Conservation (phyloP, 352 stramenopile genomes). For the Bremia lactucae region DNA sequence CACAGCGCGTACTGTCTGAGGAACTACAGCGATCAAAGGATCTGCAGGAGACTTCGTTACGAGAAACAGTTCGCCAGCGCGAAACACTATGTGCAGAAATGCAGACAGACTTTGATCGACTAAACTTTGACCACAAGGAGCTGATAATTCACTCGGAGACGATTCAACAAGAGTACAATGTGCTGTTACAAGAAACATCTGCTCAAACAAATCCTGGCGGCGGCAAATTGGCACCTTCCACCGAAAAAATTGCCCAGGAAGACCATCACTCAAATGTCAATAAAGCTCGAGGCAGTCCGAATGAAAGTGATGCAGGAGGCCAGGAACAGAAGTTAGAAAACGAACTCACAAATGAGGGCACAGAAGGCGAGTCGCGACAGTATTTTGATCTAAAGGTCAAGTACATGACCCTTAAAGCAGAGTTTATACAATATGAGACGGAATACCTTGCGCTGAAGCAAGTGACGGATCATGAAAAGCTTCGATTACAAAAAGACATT, state of each 20-base stretch:
- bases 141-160: conserved; percentile 70
- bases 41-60: conserved; percentile 39
- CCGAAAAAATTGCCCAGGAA: conserved; percentile 23
- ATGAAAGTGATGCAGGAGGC: conserved; percentile 9
- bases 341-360: conserved; percentile 7
- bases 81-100: conserved; percentile 48
- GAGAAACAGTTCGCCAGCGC: conserved; percentile 57
- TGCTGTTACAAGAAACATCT: conserved; percentile 46
- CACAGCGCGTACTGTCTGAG: conserved; percentile 44
- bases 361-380: conserved; percentile 24
- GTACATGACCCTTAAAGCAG: conserved; percentile 42
- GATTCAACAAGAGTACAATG: conserved; percentile 59
- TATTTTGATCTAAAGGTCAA: conserved; percentile 32
- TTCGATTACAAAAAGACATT: conserved; percentile 50
- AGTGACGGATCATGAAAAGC: conserved; percentile 45
- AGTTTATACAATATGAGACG: conserved; percentile 60
- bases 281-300: conserved; percentile 6
- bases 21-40: conserved; percentile 67
- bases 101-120: conserved; percentile 52
- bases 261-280: conserved; percentile 15
- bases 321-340: conserved; percentile 13
- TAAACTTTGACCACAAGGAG: conserved; percentile 81
- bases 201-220: conserved; percentile 18
- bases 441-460: conserved; percentile 52
- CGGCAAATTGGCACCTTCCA: conserved; percentile 30